Conservation (phyloP, 2,329 filamentous ascomycete species). For the Trichoderma brevicompactum region DNA sequence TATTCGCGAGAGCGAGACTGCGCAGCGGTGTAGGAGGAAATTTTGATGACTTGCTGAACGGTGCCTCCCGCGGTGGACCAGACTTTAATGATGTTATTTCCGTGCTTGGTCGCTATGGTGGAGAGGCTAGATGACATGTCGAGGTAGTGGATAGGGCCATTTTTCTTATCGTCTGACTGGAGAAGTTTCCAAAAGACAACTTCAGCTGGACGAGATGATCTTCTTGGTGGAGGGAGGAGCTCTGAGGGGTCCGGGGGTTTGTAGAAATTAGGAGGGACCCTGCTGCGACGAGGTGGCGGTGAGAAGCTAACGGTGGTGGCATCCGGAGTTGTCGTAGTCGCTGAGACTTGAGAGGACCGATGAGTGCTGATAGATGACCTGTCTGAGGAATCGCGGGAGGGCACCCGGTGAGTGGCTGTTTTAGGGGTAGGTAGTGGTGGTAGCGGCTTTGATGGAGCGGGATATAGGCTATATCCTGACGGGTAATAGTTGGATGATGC, state of each 20-base stretch:
- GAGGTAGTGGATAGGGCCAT: constrained; percentile 43
- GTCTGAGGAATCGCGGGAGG: constrained; percentile 29
- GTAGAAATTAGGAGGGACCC: constrained; percentile 15
- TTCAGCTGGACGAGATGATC: constrained; percentile 26
- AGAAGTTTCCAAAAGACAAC: constrained; percentile 35
- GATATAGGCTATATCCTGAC: constrained; percentile 30
- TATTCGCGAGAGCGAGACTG: constrained; percentile 47
- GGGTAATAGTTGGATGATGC: constrained; percentile 28
- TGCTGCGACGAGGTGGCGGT: constrained; percentile 26
- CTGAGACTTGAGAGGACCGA: constrained; percentile 30
- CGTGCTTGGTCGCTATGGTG: constrained; percentile 44
- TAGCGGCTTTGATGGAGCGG: constrained; percentile 33
- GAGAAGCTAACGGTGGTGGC: constrained; percentile 27
- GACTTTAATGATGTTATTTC: constrained; percentile 82
- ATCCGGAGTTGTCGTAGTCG: constrained; percentile 25
- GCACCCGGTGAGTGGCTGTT: constrained; percentile 13
- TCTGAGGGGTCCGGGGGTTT: constrained; percentile 13
- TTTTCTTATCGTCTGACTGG: constrained; percentile 38
- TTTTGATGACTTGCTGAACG: constrained; percentile 57
- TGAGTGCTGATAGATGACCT: constrained; percentile 30
- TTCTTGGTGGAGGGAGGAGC: constrained; percentile 8
- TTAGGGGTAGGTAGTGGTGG: constrained; percentile 31
- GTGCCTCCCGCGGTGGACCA: constrained; percentile 85
- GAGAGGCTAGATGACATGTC: constrained; percentile 43
- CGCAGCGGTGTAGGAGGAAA: constrained; percentile 46